A percentile compares a stretch with the other conserved stretches of the same genome.
Conservation (phyloP, 2,329 filamentous ascomycete genomes). For the Myriosclerotinia curreyana region DNA sequence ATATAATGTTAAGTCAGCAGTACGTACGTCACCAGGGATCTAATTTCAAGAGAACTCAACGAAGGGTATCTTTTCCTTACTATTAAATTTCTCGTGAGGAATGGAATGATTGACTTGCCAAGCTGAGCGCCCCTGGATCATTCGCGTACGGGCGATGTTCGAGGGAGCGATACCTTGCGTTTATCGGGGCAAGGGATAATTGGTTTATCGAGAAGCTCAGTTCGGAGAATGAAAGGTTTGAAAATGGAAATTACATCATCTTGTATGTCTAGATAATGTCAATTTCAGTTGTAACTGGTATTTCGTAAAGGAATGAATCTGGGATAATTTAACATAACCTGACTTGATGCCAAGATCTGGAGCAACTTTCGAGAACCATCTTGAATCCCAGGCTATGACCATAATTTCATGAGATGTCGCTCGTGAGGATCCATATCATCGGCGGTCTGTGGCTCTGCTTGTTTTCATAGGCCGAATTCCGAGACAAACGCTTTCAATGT, state of each 20-base stretch:
- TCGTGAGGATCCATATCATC: too few species aligned
- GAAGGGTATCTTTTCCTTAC: neutral
- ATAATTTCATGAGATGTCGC: too few species aligned
- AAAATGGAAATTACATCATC: too few species aligned
- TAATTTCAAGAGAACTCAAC: neutral
- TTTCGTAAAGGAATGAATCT: neutral
- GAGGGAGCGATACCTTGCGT: conserved; percentile 7
- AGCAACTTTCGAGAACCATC: too few species aligned
- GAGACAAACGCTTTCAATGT: too few species aligned
- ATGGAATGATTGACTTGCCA: neutral
- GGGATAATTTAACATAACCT: neutral
- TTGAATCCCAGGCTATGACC: too few species aligned
- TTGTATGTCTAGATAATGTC: neutral
- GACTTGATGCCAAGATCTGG: too few species aligned
- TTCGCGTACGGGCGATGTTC: neutral
- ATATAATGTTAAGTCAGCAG: conserved; percentile 13
- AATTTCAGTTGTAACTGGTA: neutral
- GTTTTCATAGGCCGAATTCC: too few species aligned
- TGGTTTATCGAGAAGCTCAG: neutral
- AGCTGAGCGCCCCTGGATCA: conserved; percentile 2
- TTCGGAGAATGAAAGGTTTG: neutral
- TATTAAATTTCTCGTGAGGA: neutral
- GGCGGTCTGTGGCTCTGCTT: too few species aligned
- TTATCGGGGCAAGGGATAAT: neutral
- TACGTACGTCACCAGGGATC: neutral